Evolutionary conservation across 805 yeast genomes (phyloP).

Genomic region (Yarrowia yakushimensis): DNA sequence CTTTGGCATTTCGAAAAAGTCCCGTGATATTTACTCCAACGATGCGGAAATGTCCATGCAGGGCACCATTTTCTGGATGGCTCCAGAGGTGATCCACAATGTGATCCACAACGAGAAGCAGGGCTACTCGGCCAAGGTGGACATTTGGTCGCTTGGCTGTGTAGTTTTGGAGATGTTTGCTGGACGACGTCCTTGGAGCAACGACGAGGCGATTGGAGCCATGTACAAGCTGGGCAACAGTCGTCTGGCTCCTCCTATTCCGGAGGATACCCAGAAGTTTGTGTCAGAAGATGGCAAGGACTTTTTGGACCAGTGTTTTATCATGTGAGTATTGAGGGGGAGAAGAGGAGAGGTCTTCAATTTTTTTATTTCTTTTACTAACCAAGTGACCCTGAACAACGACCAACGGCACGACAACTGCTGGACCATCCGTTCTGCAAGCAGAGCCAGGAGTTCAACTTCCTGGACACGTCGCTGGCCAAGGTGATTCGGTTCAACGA

Average conservation of each 20-base stretch:
- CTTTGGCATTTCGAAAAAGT: constrained; percentile 89
- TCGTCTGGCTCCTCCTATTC: constrained; percentile 91
- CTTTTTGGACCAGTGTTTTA: constrained; percentile 74
- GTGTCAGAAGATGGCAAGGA: constrained; percentile 63
- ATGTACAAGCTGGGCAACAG: constrained; percentile 83
- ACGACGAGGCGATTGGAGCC: constrained; percentile 91
- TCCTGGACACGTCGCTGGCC: constrained; percentile 54
- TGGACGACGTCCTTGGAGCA: constrained; percentile 96
- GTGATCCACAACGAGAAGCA: constrained; percentile 67
- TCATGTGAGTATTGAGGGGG: constrained; percentile 11
- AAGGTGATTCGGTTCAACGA: constrained; percentile 45
- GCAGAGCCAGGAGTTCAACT: constrained; percentile 45
- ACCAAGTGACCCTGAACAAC: constrained; percentile 59
- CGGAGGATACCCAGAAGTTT: constrained; percentile 70
- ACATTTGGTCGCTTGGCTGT: constrained; percentile 97
- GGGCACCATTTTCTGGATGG: constrained; percentile 99
- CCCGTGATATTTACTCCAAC: constrained; percentile 81
- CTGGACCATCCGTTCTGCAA: constrained; percentile 52
- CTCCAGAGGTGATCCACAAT: constrained; percentile 95
- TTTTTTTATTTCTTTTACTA: too few species aligned
- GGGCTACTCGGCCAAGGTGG: constrained; percentile 97
- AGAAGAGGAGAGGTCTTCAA: too few species aligned
- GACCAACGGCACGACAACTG: constrained; percentile 81
- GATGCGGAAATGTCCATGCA: constrained; percentile 97
- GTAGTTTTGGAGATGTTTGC: constrained; percentile 97